These are phyloP conservation scores for Falciphora oryzae DNA, from an alignment of 2,329 filamentous ascomycete genomes.

Conservation along the genomic window DNA sequence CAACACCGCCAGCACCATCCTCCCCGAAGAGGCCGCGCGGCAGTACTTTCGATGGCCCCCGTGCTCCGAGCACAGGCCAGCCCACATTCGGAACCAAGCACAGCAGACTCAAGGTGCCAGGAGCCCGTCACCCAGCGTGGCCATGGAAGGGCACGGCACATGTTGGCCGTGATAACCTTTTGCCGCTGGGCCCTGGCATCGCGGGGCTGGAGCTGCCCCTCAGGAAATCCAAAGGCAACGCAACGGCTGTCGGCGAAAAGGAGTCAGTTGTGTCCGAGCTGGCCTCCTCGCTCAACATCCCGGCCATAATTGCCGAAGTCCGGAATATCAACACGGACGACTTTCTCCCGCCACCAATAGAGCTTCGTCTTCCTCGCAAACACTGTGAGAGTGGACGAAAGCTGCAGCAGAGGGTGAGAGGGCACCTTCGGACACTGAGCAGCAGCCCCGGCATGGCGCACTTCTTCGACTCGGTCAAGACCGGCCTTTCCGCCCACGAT, in stretches of 20 bases:
- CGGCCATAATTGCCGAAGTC: slow-evolving; percentile 25
- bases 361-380: slow-evolving; percentile 48
- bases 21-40: slow-evolving; percentile 40
- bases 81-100: slow-evolving; percentile 40
- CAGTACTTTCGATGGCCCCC: slow-evolving; percentile 14
- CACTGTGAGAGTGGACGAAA: slow-evolving; percentile 53
- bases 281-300: slow-evolving; percentile 34
- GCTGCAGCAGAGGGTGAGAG: slow-evolving; percentile 33
- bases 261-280: slow-evolving; percentile 38
- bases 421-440: slow-evolving; percentile 5
- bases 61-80: slow-evolving; percentile 20
- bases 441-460: slow-evolving; percentile 45
- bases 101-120: slow-evolving; percentile 53
- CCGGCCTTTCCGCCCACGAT: slow-evolving; percentile 73
- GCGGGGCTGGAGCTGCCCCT: slow-evolving; percentile 11
- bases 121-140: slow-evolving; percentile 64
- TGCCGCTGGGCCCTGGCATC: not conserved
- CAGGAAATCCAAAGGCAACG: slow-evolving; percentile 46
- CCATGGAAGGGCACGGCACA: slow-evolving; percentile 60
- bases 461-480: slow-evolving; percentile 55
- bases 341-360: slow-evolving; percentile 38
- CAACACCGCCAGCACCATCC: slow-evolving; percentile 34
- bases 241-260: slow-evolving; percentile 30
- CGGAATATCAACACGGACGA: slow-evolving; percentile 31
- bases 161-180: slow-evolving; percentile 39